Conservation (phyloP, 305 asterid species). For the Ilex paraguariensis region DNA sequence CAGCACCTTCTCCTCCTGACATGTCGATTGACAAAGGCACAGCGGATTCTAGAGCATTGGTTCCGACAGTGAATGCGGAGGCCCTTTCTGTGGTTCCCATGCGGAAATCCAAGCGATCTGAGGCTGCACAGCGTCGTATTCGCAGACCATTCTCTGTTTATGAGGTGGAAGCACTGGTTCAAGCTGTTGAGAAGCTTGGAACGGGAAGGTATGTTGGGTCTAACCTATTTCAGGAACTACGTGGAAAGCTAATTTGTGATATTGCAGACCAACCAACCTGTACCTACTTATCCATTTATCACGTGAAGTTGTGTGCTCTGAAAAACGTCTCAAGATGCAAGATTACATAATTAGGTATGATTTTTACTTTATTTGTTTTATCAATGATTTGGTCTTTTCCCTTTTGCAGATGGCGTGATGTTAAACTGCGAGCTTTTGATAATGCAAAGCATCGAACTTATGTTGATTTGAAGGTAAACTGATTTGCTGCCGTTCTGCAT, state of each 20-base stretch:
- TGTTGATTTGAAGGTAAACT: conserved; percentile 83
- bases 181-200: conserved; percentile 97
- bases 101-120: conserved; percentile 69
- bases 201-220: conserved; percentile 76
- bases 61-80: conserved; percentile 27
- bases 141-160: conserved; percentile 96
- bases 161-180: conserved; percentile 96
- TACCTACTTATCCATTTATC: background rate
- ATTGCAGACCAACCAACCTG: background rate
- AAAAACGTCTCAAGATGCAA: background rate
- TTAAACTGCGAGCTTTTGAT: conserved; percentile 85
- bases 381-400: background rate
- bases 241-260: background rate
- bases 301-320: background rate
- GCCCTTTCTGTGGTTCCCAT: conserved; percentile 22
- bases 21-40: conserved; percentile 41
- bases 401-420: conserved; percentile 91
- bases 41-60: conserved; percentile 64
- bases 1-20: conserved; percentile 64
- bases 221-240: conserved; percentile 2
- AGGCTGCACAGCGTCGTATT: conserved; percentile 76
- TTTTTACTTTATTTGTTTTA: background rate
- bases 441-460: conserved; percentile 88
- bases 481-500: conserved; percentile 4
- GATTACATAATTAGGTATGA: background rate